Base-by-base conservation (phyloP, 331 rosid genomes). In the Pyrus hybrid region DNA sequence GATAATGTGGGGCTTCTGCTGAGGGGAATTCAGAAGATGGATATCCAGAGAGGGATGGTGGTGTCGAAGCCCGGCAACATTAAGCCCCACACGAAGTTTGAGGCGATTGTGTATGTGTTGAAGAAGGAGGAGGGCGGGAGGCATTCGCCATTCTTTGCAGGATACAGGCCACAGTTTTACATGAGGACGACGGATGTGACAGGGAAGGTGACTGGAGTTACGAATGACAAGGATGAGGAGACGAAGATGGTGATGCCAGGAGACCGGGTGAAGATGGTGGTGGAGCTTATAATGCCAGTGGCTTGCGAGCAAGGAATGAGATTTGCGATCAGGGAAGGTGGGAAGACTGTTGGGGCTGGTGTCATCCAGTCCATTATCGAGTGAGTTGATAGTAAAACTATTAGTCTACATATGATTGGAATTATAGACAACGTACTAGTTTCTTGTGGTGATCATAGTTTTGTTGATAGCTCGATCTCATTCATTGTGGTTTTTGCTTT, bases 211-310 rank as follows among this genome's bases (percentile, higher is more conserved):
- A 14, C 65, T 2, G 66, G 26, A 22, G 51, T 64, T 21, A 33
- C 1, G 72, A 66, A 75, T 75, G 79, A 65, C n/a, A 75, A 10
- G 49, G 79, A 66, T 65, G 79, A 75, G 66, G 79, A 53, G 56
- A 32, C 79, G 2, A 75, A 75, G 66, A 75, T 75, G 79, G 79
- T 75, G 58, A 82, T 82, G 82, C 85, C 82, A 1, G 76, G 82
- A 56, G 85, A 78, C 23, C 62, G 79, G 12, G 73, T 77, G 70
- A 82, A 77, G 79, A 82, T 82, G 73, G 85, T 68, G 25, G 82
- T 82, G 23, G 79, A 82, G 76, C 79, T 77, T 51, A 77, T 74
- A 29, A 63, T 73, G 62, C 70, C 85, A 8, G 70, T 82, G 11
- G 82, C 82, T 68, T 82, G 85, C 45, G 80, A 58, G 76, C 66